A percentile compares a stretch with the other conserved stretches of the same genome.
These are phyloP conservation scores for Russula abietina DNA, from an alignment of 768 basidiomycete genomes.

Conservation along the genomic window DNA sequence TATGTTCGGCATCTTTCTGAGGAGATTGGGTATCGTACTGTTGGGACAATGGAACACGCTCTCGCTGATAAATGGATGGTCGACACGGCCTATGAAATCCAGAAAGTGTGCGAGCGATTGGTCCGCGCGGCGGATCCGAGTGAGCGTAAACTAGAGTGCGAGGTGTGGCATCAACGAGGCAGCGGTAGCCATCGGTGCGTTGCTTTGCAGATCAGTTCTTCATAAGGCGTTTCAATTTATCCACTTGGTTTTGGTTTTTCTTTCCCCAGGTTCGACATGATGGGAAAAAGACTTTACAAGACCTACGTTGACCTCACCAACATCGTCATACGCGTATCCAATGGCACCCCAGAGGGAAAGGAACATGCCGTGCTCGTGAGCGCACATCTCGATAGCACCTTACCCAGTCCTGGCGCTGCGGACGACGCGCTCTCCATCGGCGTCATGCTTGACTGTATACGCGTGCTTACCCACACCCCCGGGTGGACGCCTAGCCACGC, in stretches of 20 bases:
- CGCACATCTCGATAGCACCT: conserved; percentile 81
- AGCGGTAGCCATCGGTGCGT: conserved; percentile 81
- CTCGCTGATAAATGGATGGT: conserved; percentile 80
- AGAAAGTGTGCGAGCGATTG: conserved; percentile 54
- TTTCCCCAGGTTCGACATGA: conserved; percentile 78
- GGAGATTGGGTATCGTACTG: conserved; percentile 84
- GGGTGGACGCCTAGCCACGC: conserved; percentile 69
- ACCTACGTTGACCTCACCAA: conserved; percentile 85
- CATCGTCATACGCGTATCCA: conserved; percentile 79
- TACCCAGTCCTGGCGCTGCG: conserved; percentile 83
- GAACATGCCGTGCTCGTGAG: conserved; percentile 83
- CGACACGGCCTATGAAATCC: conserved; percentile 54
- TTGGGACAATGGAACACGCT: conserved; percentile 86
- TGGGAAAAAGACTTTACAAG: conserved; percentile 77
- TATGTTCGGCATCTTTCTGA: conserved; percentile 69
- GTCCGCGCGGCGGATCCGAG: conserved; percentile 24
- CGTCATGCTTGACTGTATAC: conserved; percentile 83
- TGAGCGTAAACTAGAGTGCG: conserved; percentile 72
- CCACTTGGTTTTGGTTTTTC: not conserved
- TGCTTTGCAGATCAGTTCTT: not conserved
- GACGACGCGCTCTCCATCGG: conserved; percentile 88
- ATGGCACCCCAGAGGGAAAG: conserved; percentile 65
- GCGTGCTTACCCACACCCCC: conserved; percentile 66
- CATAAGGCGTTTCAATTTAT: not conserved
- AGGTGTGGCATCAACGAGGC: conserved; percentile 86